Evolutionary conservation across 2,329 filamentous ascomycete species (phyloP).

Genomic region (Trichoderma sp.): DNA sequence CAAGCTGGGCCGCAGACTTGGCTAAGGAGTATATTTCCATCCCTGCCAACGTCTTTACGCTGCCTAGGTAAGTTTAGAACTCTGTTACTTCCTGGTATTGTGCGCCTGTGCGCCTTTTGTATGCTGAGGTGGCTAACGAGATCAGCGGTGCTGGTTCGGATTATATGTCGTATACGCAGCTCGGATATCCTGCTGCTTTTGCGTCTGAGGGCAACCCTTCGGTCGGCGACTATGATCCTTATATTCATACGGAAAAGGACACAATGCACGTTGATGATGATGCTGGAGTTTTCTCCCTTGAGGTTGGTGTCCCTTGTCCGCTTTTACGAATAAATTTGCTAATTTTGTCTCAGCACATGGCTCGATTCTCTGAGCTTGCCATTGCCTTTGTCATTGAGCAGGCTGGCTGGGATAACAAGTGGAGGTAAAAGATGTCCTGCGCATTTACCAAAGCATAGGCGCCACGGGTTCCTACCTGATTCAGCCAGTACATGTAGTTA

Average conservation of each 20-base stretch:
- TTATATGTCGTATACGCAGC: conserved; percentile 41
- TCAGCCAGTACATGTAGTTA: neutral
- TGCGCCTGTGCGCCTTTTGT: neutral
- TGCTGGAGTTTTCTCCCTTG: conserved; percentile 38
- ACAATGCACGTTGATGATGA: conserved; percentile 40
- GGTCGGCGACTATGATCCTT: conserved; percentile 39
- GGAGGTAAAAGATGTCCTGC: conserved; percentile 30
- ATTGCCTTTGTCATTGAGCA: conserved; percentile 41
- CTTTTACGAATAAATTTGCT: conserved; percentile 6
- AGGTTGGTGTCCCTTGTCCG: conserved; percentile 29
- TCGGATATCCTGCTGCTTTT: conserved; percentile 41
- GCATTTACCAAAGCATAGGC: neutral
- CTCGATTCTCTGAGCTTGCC: conserved; percentile 40
- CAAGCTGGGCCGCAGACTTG: conserved; percentile 35
- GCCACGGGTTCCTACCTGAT: neutral
- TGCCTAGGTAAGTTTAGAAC: conserved; percentile 28
- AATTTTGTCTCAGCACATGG: conserved; percentile 36
- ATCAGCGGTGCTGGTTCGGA: conserved; percentile 39
- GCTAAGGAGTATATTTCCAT: conserved; percentile 39
- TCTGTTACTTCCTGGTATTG: conserved; percentile 45
- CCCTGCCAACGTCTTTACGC: conserved; percentile 34
- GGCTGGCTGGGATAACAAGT: conserved; percentile 40
- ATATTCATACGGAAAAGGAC: conserved; percentile 38
- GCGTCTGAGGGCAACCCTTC: conserved; percentile 40
- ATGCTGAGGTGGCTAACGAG: conserved; percentile 64